phyloP scores from a whole-genome alignment of 129 eudicot genomes.

The Ambrosia artemisiifolia region DNA sequence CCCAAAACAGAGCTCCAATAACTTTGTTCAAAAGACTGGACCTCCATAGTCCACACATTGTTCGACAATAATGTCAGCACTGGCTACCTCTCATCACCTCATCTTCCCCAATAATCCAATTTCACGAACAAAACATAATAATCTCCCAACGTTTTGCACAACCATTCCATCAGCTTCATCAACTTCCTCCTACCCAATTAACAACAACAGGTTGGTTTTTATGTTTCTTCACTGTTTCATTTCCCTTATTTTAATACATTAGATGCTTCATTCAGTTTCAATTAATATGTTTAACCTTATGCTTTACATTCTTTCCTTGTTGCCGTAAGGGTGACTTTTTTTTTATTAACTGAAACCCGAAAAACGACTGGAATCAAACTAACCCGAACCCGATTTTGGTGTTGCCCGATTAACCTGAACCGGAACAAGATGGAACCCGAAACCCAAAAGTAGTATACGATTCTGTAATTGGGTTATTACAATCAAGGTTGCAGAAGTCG shows the following conservation, averaged over 20 bases:
- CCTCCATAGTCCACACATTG: background rate
- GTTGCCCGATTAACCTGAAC: too few relatives aligned
- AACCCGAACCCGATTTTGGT: too few relatives aligned
- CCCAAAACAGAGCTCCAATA: constrained; percentile 28
- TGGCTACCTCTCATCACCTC: constrained; percentile 17
- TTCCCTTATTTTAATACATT: background rate
- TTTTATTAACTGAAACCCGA: too few relatives aligned
- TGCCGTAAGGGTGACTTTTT: too few relatives aligned
- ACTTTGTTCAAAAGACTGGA: background rate
- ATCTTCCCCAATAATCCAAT: constrained; percentile 12
- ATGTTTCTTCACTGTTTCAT: background rate
- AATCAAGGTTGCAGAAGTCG: too few relatives aligned
- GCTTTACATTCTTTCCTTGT: background rate
- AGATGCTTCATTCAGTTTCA: background rate
- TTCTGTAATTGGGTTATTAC: too few relatives aligned
- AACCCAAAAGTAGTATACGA: too few relatives aligned
- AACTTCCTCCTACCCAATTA: constrained; percentile 29
- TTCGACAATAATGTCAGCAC: constrained; percentile 18
- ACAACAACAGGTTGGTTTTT: constrained; percentile 8
- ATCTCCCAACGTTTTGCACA: constrained; percentile 1
- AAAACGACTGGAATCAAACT: too few relatives aligned
- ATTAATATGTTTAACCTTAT: background rate
- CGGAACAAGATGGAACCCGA: too few relatives aligned
- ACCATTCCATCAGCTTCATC: constrained; percentile 29
- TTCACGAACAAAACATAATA: constrained; percentile 2